Percentiles rank a stretch among this genome's conserved stretches.
These are phyloP conservation scores for Nannizzia gypsea DNA, from an alignment of 2,329 filamentous ascomycete genomes.

Conservation along the genomic window DNA sequence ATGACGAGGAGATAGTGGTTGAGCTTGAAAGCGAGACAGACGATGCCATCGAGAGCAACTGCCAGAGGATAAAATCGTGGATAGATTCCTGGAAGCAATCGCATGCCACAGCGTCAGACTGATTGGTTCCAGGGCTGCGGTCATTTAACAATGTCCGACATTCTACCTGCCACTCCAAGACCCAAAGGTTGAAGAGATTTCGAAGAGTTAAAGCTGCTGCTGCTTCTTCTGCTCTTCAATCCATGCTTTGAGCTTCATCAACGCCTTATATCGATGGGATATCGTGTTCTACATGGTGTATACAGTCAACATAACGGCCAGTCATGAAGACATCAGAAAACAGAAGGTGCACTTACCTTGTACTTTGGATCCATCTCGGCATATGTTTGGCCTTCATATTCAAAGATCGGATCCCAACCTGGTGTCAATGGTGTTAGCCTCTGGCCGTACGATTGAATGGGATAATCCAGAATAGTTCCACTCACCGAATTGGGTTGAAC, in stretches of 20 bases:
- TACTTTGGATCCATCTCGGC: constrained; percentile 90
- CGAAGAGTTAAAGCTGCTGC: constrained; percentile 6
- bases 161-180: background rate
- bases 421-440: constrained; percentile 8
- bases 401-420: constrained; percentile 97
- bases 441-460: constrained; percentile 12
- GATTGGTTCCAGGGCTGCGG: background rate
- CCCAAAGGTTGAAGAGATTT: background rate
- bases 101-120: constrained; percentile 14
- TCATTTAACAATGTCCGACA: background rate
- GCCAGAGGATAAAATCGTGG: constrained; percentile 75
- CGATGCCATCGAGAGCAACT: constrained; percentile 78
- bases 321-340: background rate
- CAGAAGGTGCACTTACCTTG: constrained; percentile 50
- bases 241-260: constrained; percentile 77
- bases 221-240: constrained; percentile 40
- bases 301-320: background rate
- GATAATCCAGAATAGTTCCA: constrained; percentile 10
- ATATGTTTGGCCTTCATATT: constrained; percentile 83
- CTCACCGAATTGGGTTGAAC: constrained; percentile 71
- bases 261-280: constrained; percentile 78
- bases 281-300: constrained; percentile 56
- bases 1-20: constrained; percentile 76
- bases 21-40: constrained; percentile 71
- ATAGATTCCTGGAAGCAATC: constrained; percentile 64